A percentile compares a stretch with the other conserved stretches of the same genome.
Conservation (phyloP, 2,329 filamentous ascomycete genomes). For the Diplodia corticola region DNA sequence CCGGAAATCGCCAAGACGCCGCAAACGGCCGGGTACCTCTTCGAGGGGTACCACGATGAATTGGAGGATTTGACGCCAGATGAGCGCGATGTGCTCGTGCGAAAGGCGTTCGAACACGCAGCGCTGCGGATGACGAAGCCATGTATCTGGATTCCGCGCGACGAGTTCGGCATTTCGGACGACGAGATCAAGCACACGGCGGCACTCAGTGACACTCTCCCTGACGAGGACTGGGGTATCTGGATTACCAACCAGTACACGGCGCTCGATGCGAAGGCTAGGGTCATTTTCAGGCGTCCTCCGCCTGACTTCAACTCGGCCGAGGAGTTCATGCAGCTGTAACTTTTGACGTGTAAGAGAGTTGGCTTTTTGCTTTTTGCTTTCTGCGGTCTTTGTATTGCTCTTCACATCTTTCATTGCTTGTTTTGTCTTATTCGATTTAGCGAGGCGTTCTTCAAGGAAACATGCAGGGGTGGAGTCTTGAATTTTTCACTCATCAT, state of each 20-base stretch:
- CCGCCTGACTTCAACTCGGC: conserved; percentile 64
- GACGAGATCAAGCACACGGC: conserved; percentile 70
- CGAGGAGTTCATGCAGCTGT: conserved; percentile 23
- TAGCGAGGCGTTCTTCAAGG: background rate
- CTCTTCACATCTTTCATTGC: background rate
- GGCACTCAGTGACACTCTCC: conserved; percentile 49
- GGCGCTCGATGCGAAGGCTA: conserved; percentile 77
- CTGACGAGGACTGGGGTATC: conserved; percentile 70
- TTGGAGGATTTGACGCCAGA: conserved; percentile 91
- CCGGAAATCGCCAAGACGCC: conserved; percentile 5
- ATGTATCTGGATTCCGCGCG: conserved; percentile 89
- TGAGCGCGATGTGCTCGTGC: conserved; percentile 81
- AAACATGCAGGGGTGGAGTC: background rate
- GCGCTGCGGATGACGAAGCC: conserved; percentile 82
- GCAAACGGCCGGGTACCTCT: conserved; percentile 42
- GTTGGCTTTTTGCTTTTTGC: background rate
- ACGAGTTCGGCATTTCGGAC: conserved; percentile 85
- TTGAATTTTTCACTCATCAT: background rate
- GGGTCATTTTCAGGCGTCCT: conserved; percentile 79
- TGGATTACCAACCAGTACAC: conserved; percentile 96
- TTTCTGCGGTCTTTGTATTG: background rate
- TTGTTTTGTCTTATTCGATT: background rate
- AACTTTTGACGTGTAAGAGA: background rate
- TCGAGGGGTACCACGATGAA: conserved; percentile 85
- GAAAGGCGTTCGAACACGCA: conserved; percentile 86